Conservation (phyloP, 768 basidiomycete species). For the Hortiboletus flavorubellus region DNA sequence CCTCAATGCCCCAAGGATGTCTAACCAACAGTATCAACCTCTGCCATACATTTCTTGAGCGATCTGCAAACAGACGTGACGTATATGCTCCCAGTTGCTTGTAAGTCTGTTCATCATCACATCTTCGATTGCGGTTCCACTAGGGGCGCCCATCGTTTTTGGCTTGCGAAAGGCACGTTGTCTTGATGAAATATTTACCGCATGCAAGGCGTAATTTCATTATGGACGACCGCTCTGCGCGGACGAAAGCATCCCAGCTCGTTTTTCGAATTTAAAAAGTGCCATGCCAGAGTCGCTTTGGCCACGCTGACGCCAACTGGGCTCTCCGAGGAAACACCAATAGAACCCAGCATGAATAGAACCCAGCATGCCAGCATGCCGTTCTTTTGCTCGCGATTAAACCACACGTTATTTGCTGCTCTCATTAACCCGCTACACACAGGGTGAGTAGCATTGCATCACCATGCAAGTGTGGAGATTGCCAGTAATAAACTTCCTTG, state of each 20-base stretch:
- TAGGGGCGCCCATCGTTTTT: conserved; percentile 46
- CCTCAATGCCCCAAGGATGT: not conserved
- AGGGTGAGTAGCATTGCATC: not conserved
- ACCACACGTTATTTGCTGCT: conserved; percentile 1
- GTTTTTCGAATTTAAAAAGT: conserved; percentile 14
- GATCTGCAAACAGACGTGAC: conserved; percentile 30
- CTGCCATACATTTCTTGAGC: conserved; percentile 38
- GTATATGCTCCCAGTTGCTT: conserved; percentile 48
- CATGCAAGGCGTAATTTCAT: conserved; percentile 37
- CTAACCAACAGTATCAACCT: conserved; percentile 23
- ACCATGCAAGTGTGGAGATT: not conserved
- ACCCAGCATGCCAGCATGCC: conserved; percentile 10
- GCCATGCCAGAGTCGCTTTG: conserved; percentile 24
- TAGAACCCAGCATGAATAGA: not conserved
- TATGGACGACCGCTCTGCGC: conserved; percentile 27
- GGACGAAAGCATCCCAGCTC: conserved; percentile 7
- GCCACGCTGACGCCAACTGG: conserved; percentile 1
- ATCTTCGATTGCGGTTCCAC: conserved; percentile 39
- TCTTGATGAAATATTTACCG: not conserved
- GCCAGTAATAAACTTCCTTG: conserved; percentile 1
- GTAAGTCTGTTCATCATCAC: conserved; percentile 28
- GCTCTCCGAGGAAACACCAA: conserved; percentile 1
- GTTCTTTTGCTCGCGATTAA: not conserved
- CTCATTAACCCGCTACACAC: not conserved
- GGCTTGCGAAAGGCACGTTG: conserved; percentile 45